phyloP scores from a whole-genome alignment of 2,329 filamentous ascomycete genomes.

The Colletotrichum musae region DNA sequence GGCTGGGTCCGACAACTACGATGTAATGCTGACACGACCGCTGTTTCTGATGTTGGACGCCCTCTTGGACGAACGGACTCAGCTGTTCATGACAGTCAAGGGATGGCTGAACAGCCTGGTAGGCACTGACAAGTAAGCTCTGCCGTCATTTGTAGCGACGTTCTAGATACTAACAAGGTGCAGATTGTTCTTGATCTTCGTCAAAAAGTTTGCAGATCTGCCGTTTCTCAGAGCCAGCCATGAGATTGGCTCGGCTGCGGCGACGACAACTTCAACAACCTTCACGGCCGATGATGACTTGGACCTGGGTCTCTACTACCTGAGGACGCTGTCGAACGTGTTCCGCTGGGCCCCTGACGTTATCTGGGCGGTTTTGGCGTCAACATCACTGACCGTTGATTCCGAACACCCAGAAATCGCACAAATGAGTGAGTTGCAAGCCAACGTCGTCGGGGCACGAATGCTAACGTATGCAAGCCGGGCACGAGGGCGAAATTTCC shows the following conservation, averaged over 20 bases:
- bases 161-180: background rate
- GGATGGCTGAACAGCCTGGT: conserved; percentile 82
- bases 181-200: conserved; percentile 74
- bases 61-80: conserved; percentile 79
- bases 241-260: conserved; percentile 44
- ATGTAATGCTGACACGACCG: conserved; percentile 84
- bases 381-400: conserved; percentile 67
- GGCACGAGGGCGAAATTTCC: conserved; percentile 68
- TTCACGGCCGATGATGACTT: conserved; percentile 76
- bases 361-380: conserved; percentile 79
- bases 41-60: conserved; percentile 87
- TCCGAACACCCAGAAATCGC: conserved; percentile 60
- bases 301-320: conserved; percentile 83
- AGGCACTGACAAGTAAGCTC: conserved; percentile 72
- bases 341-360: conserved; percentile 77
- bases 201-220: conserved; percentile 70
- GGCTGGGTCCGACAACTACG: conserved; percentile 73
- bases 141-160: background rate
- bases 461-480: conserved; percentile 56
- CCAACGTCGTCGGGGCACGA: background rate
- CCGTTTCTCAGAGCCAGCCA: conserved; percentile 61
- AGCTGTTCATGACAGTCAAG: conserved; percentile 82
- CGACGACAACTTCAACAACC: conserved; percentile 47
- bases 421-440: conserved; percentile 65
- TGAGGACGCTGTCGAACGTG: conserved; percentile 81